Evolutionary conservation across 179 eudicot species (phyloP), one percentile per base, ranked within the genome.

Genomic region (Gypsophila paniculata): DNA sequence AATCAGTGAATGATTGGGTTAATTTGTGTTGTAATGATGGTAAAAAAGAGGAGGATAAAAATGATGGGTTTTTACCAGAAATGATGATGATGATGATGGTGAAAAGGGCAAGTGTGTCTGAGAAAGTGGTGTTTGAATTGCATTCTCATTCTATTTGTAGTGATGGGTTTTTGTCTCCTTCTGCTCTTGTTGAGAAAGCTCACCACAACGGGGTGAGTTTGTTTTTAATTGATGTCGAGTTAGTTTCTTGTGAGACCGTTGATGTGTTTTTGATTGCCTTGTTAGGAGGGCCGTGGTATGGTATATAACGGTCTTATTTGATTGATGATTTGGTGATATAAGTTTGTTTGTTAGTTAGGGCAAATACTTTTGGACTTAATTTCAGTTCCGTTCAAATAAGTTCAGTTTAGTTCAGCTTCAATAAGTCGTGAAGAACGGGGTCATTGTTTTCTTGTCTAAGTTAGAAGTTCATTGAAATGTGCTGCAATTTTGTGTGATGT

Each of bases 161-260:
- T 77, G 97, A 94, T 85, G 99, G 99, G 68, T 94, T 72, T 77
- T 86, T 94, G 52, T 85, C 97, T 51, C 99, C 99, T 87, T 71
- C 91, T 38, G 90, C 89, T 80, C 86, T 91, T 70, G 99, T 94
- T 59, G 92, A 91, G 73, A 89, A 79, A 80, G 99, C 99, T 52
- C 96, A 89, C 84, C 90, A 80, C 34, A 83, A 85, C 76, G 96
- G 96, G 99, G 99, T 91, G 69, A 79, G 81, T 32, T 65, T 39
- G 15, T 18, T 29, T 13, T 66, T 48, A 32, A 10, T 8, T 58
- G 34, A 19, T 48, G 18, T 10, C 11, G 34, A 29, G 34, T 29
- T 42, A 42, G 46, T 42, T 8, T 42, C 11, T 42, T 42, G 46
- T 42, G 46, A 6, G 46, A 42, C 46, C 10, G 46, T 42, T 42